These are phyloP conservation scores for Eucalyptus polybractea DNA, from an alignment of 345 rosid species.

Conservation along the genomic window DNA sequence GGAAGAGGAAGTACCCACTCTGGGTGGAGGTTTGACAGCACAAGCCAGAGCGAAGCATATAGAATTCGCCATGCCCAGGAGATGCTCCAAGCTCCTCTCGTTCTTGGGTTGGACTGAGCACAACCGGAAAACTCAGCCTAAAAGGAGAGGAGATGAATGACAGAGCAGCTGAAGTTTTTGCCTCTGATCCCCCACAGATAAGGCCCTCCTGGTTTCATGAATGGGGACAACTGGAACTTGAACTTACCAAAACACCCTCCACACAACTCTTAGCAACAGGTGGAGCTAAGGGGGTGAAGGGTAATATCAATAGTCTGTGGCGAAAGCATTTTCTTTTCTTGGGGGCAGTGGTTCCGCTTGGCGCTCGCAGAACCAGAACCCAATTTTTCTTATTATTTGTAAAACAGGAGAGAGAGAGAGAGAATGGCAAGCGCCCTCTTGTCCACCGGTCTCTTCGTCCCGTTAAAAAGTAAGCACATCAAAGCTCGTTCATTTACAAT, in stretches of 20 bases:
- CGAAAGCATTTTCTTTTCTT: not conserved
- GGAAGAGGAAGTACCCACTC: slow-evolving; percentile 17
- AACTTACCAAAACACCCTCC: slow-evolving; percentile 17
- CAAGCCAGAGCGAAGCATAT: slow-evolving; percentile 16
- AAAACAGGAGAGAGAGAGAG: not conserved
- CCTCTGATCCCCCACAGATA: slow-evolving; percentile 11
- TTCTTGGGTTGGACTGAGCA: not conserved
- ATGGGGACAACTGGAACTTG: not conserved
- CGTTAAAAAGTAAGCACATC: slow-evolving; percentile 18
- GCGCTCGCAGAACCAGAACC: not conserved
- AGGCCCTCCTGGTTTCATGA: slow-evolving; percentile 1
- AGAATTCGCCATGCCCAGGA: slow-evolving; percentile 20
- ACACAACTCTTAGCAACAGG: not conserved
- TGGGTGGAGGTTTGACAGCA: slow-evolving; percentile 14
- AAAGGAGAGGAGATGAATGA: not conserved
- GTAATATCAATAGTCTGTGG: not conserved
- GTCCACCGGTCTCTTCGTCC: slow-evolving; percentile 12
- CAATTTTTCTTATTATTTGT: not conserved
- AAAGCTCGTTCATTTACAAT: not conserved
- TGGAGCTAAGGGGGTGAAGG: not conserved
- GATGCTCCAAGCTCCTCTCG: not conserved
- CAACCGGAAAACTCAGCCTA: not conserved
- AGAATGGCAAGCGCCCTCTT: slow-evolving; percentile 33
- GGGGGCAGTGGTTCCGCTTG: not conserved
- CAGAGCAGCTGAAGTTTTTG: not conserved